These are phyloP conservation scores for Lentinus polychrous DNA, from an alignment of 1,284 basidiomycete species.

Conservation along the genomic window DNA sequence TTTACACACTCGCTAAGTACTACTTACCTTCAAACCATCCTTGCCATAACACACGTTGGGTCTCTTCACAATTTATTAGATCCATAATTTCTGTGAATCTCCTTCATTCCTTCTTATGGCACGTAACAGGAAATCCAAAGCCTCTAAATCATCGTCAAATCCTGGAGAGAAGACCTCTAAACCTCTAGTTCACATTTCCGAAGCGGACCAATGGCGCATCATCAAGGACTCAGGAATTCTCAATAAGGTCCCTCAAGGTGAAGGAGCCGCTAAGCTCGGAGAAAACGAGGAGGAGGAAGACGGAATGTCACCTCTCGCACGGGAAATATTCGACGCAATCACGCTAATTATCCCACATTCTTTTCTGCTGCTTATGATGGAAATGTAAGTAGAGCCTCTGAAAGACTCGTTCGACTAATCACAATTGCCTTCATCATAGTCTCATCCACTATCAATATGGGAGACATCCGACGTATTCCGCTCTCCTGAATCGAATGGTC, in stretches of 20 bases:
- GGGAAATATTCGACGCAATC: conserved; percentile 60
- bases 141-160: background rate
- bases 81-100: conserved; percentile 6
- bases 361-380: conserved; percentile 68
- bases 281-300: conserved; percentile 27
- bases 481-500: conserved; percentile 46
- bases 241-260: conserved; percentile 29
- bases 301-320: conserved; percentile 40
- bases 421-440: conserved; percentile 28
- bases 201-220: conserved; percentile 72
- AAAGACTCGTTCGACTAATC: background rate
- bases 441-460: conserved; percentile 73
- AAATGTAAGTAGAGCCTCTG: conserved; percentile 49
- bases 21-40: too few species aligned
- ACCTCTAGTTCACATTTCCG: conserved; percentile 42
- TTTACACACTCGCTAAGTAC: too few species aligned
- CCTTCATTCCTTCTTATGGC: conserved; percentile 25
- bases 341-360: conserved; percentile 64
- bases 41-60: too few species aligned
- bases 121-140: conserved; percentile 30
- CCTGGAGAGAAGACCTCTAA: background rate
- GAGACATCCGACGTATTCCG: conserved; percentile 40
- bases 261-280: conserved; percentile 6
- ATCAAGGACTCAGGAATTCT: conserved; percentile 64
- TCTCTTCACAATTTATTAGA: too few species aligned